These are phyloP conservation scores for Heliamphora exappendiculata DNA, from an alignment of 148 eudicot species.

Conservation along the genomic window DNA sequence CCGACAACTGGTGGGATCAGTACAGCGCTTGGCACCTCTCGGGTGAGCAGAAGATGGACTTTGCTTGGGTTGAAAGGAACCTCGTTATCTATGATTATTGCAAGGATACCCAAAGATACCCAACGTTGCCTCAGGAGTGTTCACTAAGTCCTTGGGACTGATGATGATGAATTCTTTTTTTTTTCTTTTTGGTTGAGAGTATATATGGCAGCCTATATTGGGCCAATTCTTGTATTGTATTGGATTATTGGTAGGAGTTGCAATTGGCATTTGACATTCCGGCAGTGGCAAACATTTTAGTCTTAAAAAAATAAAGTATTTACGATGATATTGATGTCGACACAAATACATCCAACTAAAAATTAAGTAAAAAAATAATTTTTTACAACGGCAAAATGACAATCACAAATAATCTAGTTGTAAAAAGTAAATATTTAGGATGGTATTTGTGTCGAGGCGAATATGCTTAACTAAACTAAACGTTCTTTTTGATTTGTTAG, in stretches of 20 bases:
- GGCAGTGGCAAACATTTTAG: too few relatives aligned
- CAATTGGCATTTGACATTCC: too few relatives aligned
- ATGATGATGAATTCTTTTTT: background rate
- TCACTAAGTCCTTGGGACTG: constrained; percentile 58
- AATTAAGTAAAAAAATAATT: too few relatives aligned
- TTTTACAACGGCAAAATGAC: too few relatives aligned
- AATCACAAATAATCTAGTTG: too few relatives aligned
- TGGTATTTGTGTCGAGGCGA: too few relatives aligned
- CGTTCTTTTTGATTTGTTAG: too few relatives aligned
- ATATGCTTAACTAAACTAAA: too few relatives aligned
- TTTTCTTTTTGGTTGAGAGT: background rate
- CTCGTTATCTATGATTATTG: constrained; percentile 76
- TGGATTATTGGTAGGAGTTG: background rate
- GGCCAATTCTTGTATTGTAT: background rate
- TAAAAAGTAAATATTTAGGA: too few relatives aligned
- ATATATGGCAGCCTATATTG: background rate
- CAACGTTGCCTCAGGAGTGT: constrained; percentile 67
- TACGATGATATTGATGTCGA: too few relatives aligned
- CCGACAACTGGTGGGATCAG: constrained; percentile 94
- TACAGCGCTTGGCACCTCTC: constrained; percentile 69
- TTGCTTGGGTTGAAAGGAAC: constrained; percentile 81
- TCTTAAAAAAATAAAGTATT: too few relatives aligned
- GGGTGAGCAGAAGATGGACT: constrained; percentile 59
- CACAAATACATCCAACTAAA: too few relatives aligned
- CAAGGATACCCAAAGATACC: constrained; percentile 46